Evolutionary conservation across 345 rosid genomes (phyloP), one percentile per base, ranked within the genome.

Genomic region (Aegle marmelos): DNA sequence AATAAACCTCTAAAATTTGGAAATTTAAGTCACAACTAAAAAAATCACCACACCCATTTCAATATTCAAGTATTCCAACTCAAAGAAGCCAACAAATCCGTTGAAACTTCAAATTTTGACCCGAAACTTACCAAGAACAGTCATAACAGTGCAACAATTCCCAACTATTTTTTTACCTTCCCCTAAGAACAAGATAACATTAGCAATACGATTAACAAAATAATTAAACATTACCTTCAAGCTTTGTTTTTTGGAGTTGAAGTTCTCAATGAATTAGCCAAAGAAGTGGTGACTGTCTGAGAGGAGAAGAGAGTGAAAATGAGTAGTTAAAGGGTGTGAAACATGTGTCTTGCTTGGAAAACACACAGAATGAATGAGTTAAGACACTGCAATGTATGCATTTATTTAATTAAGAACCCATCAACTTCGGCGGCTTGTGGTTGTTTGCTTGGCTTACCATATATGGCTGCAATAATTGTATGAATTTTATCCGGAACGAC

Each of bases 271-370:
- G 39, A 33, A 19, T 27, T 9, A 22, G 22, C 62, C 73, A 45
- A 59, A 24, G 37, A 77, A 72, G 53, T 59, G 67, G 66, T 48
- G 57, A 59, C 19, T 9, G 33, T n/a, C 6, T 14, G 30, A 16
- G 70, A 50, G 13, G 48, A 28, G 31, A 31, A 28, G 75, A 13
- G 59, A 50, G 66, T 16, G 77, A 48, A 37, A 39, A 24, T 63
- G 64, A 50, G 74, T 36, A 17, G 70, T 73, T 72, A 70, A 68
- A 67, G 57, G 28, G 63, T 22, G 22, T 1, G 79, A 77, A 77
- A 33, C 34, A 50, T 65, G 72, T 53, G 70, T n/a, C 16, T 11
- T 63, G 16, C 70, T 63, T 22, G n/a, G 37, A 33, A 65, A 45
- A 28, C 19, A 19, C 11, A 28, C 54, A 11, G 28, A 22, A 63